These are phyloP conservation scores for Exsudoporus frostii DNA, from an alignment of 768 basidiomycete species.

Conservation along the genomic window DNA sequence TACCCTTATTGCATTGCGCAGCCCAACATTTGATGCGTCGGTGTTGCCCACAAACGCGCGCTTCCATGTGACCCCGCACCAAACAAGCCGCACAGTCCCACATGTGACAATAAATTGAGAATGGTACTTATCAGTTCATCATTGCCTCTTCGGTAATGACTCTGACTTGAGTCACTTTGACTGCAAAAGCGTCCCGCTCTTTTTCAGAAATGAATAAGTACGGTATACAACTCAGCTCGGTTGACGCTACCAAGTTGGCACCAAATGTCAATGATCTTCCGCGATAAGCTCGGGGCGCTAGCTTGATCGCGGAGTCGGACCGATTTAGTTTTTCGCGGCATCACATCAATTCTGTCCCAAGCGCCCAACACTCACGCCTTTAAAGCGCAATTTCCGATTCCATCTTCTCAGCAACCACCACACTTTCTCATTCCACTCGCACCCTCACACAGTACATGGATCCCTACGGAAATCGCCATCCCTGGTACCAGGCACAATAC, in stretches of 20 bases:
- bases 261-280: background rate
- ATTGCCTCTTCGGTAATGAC: background rate
- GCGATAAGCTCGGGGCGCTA: background rate
- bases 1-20: background rate
- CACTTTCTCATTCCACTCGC: background rate
- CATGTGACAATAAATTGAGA: background rate
- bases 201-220: background rate
- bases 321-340: background rate
- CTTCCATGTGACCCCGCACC: background rate
- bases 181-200: background rate
- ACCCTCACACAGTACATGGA: constrained; percentile 16
- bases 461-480: constrained; percentile 19
- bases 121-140: background rate
- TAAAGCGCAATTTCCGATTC: constrained; percentile 6
- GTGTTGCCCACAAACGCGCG: background rate
- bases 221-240: background rate
- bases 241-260: background rate
- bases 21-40: background rate
- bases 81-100: background rate
- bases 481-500: constrained; percentile 27
- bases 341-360: background rate
- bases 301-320: constrained; percentile 5
- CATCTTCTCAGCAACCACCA: background rate
- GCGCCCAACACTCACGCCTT: constrained; percentile 8
- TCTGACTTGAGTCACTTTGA: constrained; percentile 1